phyloP scores from a whole-genome alignment of 2,329 filamentous ascomycete species.

The Stemphylium lycopersici region DNA sequence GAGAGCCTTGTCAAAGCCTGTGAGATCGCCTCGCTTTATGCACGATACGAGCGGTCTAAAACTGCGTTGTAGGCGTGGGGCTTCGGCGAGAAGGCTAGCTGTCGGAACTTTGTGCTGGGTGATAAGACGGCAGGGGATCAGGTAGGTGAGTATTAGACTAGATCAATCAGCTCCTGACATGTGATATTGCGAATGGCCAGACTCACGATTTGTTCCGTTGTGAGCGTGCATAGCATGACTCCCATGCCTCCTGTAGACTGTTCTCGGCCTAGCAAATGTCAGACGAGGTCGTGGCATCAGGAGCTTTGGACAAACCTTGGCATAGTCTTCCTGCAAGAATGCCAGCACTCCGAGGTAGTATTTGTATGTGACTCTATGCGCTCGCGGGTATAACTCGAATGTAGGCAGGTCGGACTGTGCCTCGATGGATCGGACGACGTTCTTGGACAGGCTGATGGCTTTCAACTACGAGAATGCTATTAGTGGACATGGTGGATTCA shows the following conservation, averaged over 20 bases:
- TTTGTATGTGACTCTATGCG: conserved; percentile 93
- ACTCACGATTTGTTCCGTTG: conserved; percentile 77
- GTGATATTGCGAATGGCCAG: conserved; percentile 38
- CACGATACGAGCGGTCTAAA: conserved; percentile 79
- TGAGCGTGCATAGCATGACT: conserved; percentile 76
- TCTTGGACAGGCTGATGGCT: conserved; percentile 85
- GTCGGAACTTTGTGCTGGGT: conserved; percentile 86
- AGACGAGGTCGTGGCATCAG: conserved; percentile 6
- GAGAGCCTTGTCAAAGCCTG: conserved; percentile 82
- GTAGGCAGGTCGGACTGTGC: conserved; percentile 81
- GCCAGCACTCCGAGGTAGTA: conserved; percentile 94
- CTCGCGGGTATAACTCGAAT: conserved; percentile 79
- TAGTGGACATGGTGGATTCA: neutral
- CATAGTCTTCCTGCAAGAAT: conserved; percentile 94
- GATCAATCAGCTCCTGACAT: conserved; percentile 10
- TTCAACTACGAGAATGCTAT: conserved; percentile 63
- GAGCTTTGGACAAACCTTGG: conserved; percentile 62
- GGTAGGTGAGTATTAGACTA: conserved; percentile 89
- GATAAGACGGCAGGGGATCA: conserved; percentile 90
- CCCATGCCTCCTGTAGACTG: conserved; percentile 78
- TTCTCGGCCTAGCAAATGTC: conserved; percentile 37
- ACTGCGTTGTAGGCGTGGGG: conserved; percentile 75
- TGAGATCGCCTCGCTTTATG: conserved; percentile 82
- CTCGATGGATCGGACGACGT: conserved; percentile 81
- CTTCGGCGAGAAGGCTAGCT: conserved; percentile 71